Evolutionary conservation across 2,329 filamentous ascomycete species (phyloP).

Genomic region (Magnaporthiopsis poae): DNA sequence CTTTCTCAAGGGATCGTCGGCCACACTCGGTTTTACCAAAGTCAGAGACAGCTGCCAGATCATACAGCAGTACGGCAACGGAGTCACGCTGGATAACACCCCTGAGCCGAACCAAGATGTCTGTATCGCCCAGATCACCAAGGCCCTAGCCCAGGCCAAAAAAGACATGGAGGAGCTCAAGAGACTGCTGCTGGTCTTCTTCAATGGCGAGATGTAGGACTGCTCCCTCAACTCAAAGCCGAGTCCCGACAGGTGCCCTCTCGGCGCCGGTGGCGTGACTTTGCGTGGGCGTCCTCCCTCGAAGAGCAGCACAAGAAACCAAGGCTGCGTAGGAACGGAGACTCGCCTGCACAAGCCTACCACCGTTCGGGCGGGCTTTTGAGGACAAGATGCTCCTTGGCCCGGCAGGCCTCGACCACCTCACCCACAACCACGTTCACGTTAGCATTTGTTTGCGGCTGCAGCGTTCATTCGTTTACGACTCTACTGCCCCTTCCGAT

Average conservation of each 20-base stretch:
- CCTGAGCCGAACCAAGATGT: constrained; percentile 55
- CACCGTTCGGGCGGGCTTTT: background rate
- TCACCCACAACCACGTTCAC: background rate
- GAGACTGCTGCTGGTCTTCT: constrained; percentile 61
- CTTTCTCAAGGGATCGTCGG: constrained; percentile 94
- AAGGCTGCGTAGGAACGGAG: background rate
- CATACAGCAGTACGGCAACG: constrained; percentile 84
- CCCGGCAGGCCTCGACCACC: background rate
- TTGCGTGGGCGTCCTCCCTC: background rate
- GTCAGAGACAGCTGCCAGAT: constrained; percentile 91
- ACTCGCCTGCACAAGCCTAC: background rate
- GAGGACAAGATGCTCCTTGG: background rate
- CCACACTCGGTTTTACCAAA: constrained; percentile 81
- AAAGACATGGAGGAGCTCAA: constrained; percentile 67
- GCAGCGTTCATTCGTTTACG: background rate
- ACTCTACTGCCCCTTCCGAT: background rate
- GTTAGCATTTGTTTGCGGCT: background rate
- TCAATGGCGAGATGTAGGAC: constrained; percentile 22
- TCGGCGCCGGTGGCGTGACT: background rate
- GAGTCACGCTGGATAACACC: constrained; percentile 67
- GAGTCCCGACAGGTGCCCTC: background rate
- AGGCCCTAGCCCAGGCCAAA: constrained; percentile 63
- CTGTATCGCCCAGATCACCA: constrained; percentile 60
- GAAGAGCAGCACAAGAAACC: background rate
- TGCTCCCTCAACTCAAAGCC: background rate